Base-by-base conservation (phyloP, 306 rosid species). In the Quercus ilex region DNA sequence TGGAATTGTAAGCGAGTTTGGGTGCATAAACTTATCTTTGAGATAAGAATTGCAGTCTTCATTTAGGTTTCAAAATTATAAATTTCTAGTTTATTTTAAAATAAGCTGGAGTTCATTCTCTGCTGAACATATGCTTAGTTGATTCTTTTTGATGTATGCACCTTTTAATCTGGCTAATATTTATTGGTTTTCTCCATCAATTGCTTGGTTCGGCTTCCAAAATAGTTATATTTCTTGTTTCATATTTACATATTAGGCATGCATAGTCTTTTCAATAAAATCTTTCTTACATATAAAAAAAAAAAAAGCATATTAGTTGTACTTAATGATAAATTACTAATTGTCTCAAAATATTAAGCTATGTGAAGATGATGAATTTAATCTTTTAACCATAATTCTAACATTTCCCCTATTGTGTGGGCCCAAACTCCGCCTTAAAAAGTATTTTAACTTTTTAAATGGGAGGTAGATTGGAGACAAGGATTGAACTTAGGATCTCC, bases 1-100 rank as follows among this genome's bases (percentile, higher is more conserved):
- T 84, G 99, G 99, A 83, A 85, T 95, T 78, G 99, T 95, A 90
- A 84, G 99, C 86, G 65, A 57, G 59, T 70, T 71, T 21, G 55
- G 67, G 8, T 33, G 53, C 41, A 49, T 25, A 9, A 35, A 43
- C 21, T 49, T 35, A 28, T 75, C 71, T 70, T 79, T 78, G 71
- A 53, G 62, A 28, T 43, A 58, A 60, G 46, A 74, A 31, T 3
- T 6, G 63, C 15, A 23, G n/a, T 14, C 11, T 53, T 23, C 13
- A 30, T 53, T 52, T 12, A 30, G 33, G 35, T 74, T 74, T 18
- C n/a, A 18, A 5, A 15, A 31, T 69, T 69, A 49, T 49, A 6
- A 72, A 53, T 23, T 15, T 14, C 19, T 21, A 43, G 55, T 5
- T 28, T 15, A 15, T 6, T 65, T 6, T 59, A 78, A 21, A 28